Base-by-base conservation (phyloP, 108 stramenopile species). In the Discostella stelligeroides region DNA sequence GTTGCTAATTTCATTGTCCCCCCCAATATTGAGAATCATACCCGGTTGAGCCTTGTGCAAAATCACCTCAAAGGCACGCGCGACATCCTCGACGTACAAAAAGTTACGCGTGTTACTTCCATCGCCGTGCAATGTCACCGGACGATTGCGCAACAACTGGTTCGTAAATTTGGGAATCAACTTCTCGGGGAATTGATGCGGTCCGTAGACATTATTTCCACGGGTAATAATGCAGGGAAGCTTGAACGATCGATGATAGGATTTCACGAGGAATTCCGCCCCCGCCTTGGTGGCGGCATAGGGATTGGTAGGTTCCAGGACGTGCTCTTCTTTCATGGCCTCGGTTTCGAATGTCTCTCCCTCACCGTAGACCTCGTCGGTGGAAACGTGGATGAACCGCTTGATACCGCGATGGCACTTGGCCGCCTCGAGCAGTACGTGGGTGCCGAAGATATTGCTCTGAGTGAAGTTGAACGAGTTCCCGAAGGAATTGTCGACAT, bases 221-320 rank as follows among this genome's bases (percentile, higher is more conserved):
- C 99, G 86, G 30, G 99, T 99, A 71, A 99, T 98, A 63, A 99
- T 76, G 49, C 86, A 88, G 13, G 82, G 97, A 17, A 98, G 76
- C 58, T 95, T 87, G 90, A 98, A 98, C 50, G 87, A 93, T 20
- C 95, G 86, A 63, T 89, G 91, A 80, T 93, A 96, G 21, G 88
- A 88, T 73, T 98, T 98, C 71, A 96, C 98, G 46, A 99, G 70
- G 71, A 98, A 98, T 68, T 99, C 98, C 3, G 99, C 99, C 53
- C 96, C 99, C 7, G 99, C 99, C 82, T 99, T 99, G 72, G 97
- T 98, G 48, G 99, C 99, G 13, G 98, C 97, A 70, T 99, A 98
- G 13, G 98, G 98, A 80, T 99, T 99, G 57, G 98, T 98, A 10
- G 98, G 98, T 72, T 97, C 95, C 61, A 96, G 76, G 38, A 98